Percentiles rank a stretch among this genome's conserved stretches.
These are phyloP conservation scores for Daucus carota DNA, from an alignment of 129 eudicot genomes.

Conservation along the genomic window DNA sequence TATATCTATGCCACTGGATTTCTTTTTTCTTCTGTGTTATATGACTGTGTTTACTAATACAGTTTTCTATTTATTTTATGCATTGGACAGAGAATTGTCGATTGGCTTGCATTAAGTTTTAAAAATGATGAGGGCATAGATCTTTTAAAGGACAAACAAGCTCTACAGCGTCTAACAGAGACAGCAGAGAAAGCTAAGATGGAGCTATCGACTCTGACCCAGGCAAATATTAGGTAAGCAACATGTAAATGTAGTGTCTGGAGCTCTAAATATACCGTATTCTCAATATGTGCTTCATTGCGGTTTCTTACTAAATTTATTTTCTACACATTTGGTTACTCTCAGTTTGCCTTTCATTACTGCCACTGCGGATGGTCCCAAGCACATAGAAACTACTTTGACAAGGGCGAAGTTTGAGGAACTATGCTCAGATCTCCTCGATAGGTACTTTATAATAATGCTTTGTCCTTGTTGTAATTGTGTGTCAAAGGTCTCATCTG, in stretches of 20 bases:
- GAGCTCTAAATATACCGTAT: not conserved
- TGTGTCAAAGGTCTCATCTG: not conserved
- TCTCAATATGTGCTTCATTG: not conserved
- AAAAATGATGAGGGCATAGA: slow-evolving; percentile 91
- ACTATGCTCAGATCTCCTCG: slow-evolving; percentile 89
- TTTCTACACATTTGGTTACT: not conserved
- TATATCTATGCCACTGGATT: not conserved
- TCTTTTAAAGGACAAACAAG: slow-evolving; percentile 96
- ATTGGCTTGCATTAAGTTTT: slow-evolving; percentile 83
- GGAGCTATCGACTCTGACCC: slow-evolving; percentile 93
- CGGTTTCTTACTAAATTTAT: not conserved
- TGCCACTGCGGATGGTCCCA: slow-evolving; percentile 98
- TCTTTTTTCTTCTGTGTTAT: not conserved
- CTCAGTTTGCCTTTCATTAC: slow-evolving; percentile 91
- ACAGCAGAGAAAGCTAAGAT: slow-evolving; percentile 98
- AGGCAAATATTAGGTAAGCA: slow-evolving; percentile 71
- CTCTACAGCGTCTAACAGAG: slow-evolving; percentile 89
- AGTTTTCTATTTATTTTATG: not conserved
- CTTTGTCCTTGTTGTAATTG: not conserved
- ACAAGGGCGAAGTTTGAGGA: slow-evolving; percentile 98
- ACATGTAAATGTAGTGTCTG: not conserved
- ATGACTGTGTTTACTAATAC: not conserved
- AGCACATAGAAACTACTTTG: slow-evolving; percentile 92
- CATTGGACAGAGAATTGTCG: slow-evolving; percentile 71
- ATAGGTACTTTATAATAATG: slow-evolving; percentile 43